Evolutionary conservation across 2,329 filamentous ascomycete species (phyloP), one percentile per base, ranked within the genome.

Genomic region (Aspergillus glaucus): DNA sequence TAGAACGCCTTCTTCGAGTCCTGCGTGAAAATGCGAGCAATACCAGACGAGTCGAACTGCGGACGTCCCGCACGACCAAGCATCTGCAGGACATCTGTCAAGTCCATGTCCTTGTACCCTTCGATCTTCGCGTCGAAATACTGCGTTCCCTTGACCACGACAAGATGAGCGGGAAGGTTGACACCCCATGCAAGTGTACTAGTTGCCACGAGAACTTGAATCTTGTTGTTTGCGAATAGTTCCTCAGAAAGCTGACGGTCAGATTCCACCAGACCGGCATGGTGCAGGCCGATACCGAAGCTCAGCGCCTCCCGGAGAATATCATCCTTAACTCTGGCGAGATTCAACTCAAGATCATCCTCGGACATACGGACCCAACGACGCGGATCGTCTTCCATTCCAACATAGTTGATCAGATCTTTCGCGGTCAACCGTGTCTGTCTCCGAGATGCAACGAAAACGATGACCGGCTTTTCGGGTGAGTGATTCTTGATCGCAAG

Each of bases 1-100:
- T 98, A 98, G 69, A 98, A 98, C 51, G 94, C 89, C 71, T 98
- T 98, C 77, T 97, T 98, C 2, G 92, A 77, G 61, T 97, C 91
- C 62, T 98, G 91, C 0, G 93, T 98, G 64, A 98, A 95, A 64
- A 98, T 98, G 26, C 92, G 85, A 8, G 93, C 94, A 49, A 98
- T 94, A 56, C 94, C 93, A 0, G 91, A 95, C 47, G 85, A 87
- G 68, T 98, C 93, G 66, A 98, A 98, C 64, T 98, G 93, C 3
- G 93, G 93, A 54, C 93, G 87, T 14, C 93, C 93, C 10, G 93
- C 93, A 70, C 93, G 86, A 58, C 93, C 93, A 24, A 98, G 77
- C 93, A 98, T 98, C 71, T 98, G 93, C 53, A 98, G 75, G 28
- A 98, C 93, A 70, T 98, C 93, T 0, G 93, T 98, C 50, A 98